Conservation (phyloP, 164 flowering plant genomes). For the Magnolia officinalis region DNA sequence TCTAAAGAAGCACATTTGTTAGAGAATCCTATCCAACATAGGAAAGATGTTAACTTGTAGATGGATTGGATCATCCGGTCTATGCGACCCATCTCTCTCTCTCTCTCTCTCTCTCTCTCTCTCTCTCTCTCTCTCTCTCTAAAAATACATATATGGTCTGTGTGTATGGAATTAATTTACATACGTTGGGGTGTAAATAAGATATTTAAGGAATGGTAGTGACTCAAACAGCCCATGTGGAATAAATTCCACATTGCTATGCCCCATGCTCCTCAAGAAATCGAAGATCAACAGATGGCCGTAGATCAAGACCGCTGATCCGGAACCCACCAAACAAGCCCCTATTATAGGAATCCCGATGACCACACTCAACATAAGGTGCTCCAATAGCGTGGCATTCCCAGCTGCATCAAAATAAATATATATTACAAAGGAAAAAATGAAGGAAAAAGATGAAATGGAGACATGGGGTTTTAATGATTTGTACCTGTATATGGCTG, state of each 20-base stretch:
- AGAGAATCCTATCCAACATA: too few relatives aligned
- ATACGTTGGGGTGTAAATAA: constrained; percentile 79
- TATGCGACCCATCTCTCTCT: background rate
- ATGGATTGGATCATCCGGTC: too few relatives aligned
- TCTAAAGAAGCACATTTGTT: too few relatives aligned
- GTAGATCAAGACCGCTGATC: constrained; percentile 49
- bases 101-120: background rate
- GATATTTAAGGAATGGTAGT: constrained; percentile 61
- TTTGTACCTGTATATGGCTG: constrained; percentile 62
- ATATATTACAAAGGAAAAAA: background rate
- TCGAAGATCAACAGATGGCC: constrained; percentile 62
- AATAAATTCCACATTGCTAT: constrained; percentile 63
- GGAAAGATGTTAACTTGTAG: too few relatives aligned
- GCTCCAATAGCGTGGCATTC: constrained; percentile 67
- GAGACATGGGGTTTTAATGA: background rate
- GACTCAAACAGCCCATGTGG: constrained; percentile 47
- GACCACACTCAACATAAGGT: constrained; percentile 40
- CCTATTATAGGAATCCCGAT: constrained; percentile 61
- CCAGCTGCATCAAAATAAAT: constrained; percentile 51
- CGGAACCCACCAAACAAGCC: constrained; percentile 47
- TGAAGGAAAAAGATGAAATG: background rate
- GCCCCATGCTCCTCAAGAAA: constrained; percentile 73
- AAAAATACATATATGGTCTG: background rate
- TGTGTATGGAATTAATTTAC: constrained; percentile 15
- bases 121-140: background rate